Percentiles rank a stretch among this genome's conserved stretches.
Conservation (phyloP, 2,329 filamentous ascomycete genomes). For the Claviceps monticola region DNA sequence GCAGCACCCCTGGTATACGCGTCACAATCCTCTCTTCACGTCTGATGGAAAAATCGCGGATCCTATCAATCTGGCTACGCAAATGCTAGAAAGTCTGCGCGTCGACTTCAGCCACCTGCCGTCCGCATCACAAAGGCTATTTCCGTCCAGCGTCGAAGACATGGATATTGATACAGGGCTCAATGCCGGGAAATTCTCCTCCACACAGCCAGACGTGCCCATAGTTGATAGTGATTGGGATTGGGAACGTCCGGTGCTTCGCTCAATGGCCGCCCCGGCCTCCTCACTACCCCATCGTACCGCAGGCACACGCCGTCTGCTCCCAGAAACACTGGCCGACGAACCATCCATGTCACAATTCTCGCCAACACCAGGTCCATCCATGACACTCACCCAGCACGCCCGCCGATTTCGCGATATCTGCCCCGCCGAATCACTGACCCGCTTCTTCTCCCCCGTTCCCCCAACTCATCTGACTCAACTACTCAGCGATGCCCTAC, state of each 20-base stretch:
- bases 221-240: constrained; percentile 67
- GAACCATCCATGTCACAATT: constrained; percentile 85
- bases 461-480: constrained; percentile 62
- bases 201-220: constrained; percentile 76
- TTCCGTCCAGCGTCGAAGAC: constrained; percentile 26
- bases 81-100: constrained; percentile 81
- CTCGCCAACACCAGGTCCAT: constrained; percentile 61
- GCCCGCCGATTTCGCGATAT: constrained; percentile 85
- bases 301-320: constrained; percentile 23
- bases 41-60: constrained; percentile 62
- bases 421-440: constrained; percentile 72
- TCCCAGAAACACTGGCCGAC: constrained; percentile 57
- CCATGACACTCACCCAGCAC: constrained; percentile 74
- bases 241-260: constrained; percentile 64
- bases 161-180: constrained; percentile 56
- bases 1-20: constrained; percentile 88
- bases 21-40: constrained; percentile 63
- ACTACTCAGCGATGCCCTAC: constrained; percentile 66
- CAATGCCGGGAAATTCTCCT: constrained; percentile 43
- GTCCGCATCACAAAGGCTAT: constrained; percentile 30
- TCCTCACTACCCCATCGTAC: constrained; percentile 21
- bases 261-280: constrained; percentile 31
- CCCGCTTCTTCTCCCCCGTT: constrained; percentile 81
- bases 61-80: constrained; percentile 74
- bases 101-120: constrained; percentile 72